phyloP scores from a whole-genome alignment of 495 filamentous ascomycete species.

The Trichoderma gamsii region DNA sequence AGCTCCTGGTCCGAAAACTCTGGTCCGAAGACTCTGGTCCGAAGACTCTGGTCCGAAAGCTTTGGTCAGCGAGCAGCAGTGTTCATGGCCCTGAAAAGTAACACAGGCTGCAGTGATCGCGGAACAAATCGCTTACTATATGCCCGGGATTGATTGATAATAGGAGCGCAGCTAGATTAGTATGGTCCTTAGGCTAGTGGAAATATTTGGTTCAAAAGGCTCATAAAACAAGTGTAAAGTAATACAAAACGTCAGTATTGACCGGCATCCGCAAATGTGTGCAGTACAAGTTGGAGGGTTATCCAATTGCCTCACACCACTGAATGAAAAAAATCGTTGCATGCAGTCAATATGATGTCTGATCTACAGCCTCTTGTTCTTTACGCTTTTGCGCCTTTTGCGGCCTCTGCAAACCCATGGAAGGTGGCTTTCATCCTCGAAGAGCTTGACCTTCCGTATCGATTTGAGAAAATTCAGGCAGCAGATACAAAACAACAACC shows the following conservation, averaged over 20 bases:
- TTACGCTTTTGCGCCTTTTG: neutral
- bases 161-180: neutral
- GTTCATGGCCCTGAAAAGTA: neutral
- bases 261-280: neutral
- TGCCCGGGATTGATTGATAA: neutral
- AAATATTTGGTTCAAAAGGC: neutral
- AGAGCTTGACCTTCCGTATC: conserved; percentile 53
- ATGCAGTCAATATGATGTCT: neutral
- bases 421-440: conserved; percentile 41
- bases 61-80: neutral
- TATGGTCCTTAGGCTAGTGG: neutral
- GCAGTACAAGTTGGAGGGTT: neutral
- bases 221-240: neutral
- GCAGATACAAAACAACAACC: conserved; percentile 50
- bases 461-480: conserved; percentile 30
- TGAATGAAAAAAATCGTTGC: neutral
- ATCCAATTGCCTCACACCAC: neutral
- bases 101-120: neutral
- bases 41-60: neutral
- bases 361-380: conserved; percentile 4
- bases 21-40: conserved; percentile 16
- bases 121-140: neutral
- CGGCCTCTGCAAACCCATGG: conserved; percentile 1
- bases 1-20: neutral
- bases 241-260: neutral